Base-by-base conservation (phyloP, 805 yeast species). In the Jamesozyma piceae region DNA sequence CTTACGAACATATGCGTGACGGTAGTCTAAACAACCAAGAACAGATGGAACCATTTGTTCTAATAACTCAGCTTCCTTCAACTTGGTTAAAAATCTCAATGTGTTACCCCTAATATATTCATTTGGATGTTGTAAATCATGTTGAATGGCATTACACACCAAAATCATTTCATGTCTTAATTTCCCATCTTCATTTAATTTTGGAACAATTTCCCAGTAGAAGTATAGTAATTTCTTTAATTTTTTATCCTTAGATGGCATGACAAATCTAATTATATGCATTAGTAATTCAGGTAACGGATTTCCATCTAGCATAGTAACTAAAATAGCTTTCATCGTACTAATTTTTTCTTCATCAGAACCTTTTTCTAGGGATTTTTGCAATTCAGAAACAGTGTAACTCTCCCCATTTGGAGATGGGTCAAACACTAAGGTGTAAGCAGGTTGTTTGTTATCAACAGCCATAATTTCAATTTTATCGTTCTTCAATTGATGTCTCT, bases 181-280 rank as follows among this genome's bases (percentile, higher is more conserved):
- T 63, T 86, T 87, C 3, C 97, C 97, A 41, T 82, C 82, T 30
- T 73, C 71, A 54, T 87, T 95, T 51, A 82, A 71, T 66, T 94
- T 94, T 43, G 95, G 94, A 60, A 95, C 94, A 43, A 90, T 86
- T 65, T 92, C 99, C 97, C 97, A 92, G 70, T 92, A 92, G 57
- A 87, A 85, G 58, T 90, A 92, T 49, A 94, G 71, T 60, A 92
- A 72, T 65, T 89, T 92, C 73, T 92, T 92, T 65, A 94, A 77
- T 55, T 80, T 84, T 66, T 92, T 94, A 66, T 81, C 78, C 57
- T 74, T 84, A 15, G 95, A 85, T 14, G 99, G 98, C 97, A 92
- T 88, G 45, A 94, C 90, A 58, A 86, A 94, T 58, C 98, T 80
- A 57, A 92, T 90, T 53, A 92, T 85, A 62, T 89, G 95, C 98